Conservation (phyloP, 768 basidiomycete genomes). For the Hypholoma fasciculare region DNA sequence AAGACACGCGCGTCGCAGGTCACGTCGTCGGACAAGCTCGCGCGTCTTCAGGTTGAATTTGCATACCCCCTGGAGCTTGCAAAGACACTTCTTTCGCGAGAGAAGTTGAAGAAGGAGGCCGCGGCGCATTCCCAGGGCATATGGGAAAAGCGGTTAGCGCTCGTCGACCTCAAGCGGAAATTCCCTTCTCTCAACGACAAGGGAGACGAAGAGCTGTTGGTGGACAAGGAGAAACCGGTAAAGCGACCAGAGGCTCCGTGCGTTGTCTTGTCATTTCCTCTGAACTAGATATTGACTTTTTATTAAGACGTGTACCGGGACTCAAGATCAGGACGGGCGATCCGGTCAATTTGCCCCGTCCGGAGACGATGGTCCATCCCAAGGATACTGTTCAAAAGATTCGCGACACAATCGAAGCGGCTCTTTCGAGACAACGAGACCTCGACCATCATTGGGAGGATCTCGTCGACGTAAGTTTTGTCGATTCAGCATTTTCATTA, state of each 20-base stretch:
- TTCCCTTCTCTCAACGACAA: constrained; percentile 60
- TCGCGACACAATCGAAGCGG: constrained; percentile 60
- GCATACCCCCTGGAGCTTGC: constrained; percentile 73
- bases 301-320: constrained; percentile 42
- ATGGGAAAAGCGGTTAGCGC: constrained; percentile 76
- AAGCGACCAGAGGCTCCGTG: constrained; percentile 54
- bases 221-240: constrained; percentile 66
- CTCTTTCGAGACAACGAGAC: constrained; percentile 65
- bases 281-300: constrained; percentile 9
- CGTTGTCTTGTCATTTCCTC: constrained; percentile 10
- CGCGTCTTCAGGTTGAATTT: constrained; percentile 79
- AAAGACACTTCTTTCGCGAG: constrained; percentile 65
- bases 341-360: constrained; percentile 39
- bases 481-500: neutral
- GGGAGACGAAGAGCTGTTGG: constrained; percentile 69
- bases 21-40: constrained; percentile 85
- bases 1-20: constrained; percentile 93
- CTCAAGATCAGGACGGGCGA: constrained; percentile 56
- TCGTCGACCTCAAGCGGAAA: constrained; percentile 81
- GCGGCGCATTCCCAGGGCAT: constrained; percentile 58
- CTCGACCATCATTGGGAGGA: constrained; percentile 87
- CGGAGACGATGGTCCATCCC: constrained; percentile 54
- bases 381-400: constrained; percentile 66
- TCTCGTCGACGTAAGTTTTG: constrained; percentile 65
- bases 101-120: constrained; percentile 72